Evolutionary conservation across 495 filamentous ascomycete species (phyloP), one percentile per base, ranked within the genome.

Genomic region (Hamigera avellanea): DNA sequence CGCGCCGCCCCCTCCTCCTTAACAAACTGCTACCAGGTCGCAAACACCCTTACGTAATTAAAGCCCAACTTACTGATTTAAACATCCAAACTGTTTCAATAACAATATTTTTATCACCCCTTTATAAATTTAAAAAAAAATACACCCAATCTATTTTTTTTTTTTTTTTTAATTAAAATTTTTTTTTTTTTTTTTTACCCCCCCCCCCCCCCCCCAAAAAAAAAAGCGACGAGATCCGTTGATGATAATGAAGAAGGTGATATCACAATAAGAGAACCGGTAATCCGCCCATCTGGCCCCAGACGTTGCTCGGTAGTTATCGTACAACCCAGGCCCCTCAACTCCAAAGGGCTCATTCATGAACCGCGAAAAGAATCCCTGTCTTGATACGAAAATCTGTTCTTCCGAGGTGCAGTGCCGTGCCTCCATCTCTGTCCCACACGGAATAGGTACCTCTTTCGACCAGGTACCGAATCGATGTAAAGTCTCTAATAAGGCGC

Each of bases 401-500:
- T 6, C n/a, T 12, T 15, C 7, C 25, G 25, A 7, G 12, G 14
- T 4, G 14, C 6, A 33, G 7, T 19, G 31, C 17, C 31, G 17
- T 16, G n/a, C 6, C 19, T 26, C 14, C 14, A 18, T 36, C 8
- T 36, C n/a, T 36, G 8, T 2, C 25, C 34, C 12, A 36, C 19
- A 13, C 7, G 17, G 16, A 3, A n/a, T 7, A 36, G 19, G 6
- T 12, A 30, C 28, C 28, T 30, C 12, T 30, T 12, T 30, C 2
- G 14, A 26, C 14, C 10, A 17, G 14, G 33, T n/a, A 35, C 4
- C 26, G 2, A 25, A 16, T 19, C 26, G 26, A 23, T 26, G 26
- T 9, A 30, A 44, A 27, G 26, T 19, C 36, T 19, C 14, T 75
- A 93, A 55, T 94, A 94, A 8, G 86, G 86, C 10, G 84, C 61